Base-by-base conservation (phyloP, 208 protist genomes). In the Leishmania tropica region DNA sequence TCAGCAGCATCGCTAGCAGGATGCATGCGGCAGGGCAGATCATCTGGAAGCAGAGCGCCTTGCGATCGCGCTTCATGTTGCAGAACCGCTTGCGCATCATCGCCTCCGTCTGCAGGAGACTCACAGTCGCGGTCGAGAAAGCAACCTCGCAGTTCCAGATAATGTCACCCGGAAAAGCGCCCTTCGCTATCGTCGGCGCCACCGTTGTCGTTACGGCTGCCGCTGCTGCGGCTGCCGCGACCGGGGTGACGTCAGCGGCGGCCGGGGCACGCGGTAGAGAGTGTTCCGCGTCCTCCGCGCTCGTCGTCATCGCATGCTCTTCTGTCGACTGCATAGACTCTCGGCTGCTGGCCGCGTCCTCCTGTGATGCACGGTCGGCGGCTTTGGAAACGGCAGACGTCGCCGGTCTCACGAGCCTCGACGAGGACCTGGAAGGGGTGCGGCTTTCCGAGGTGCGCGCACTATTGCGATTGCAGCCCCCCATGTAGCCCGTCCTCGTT, bases 1-100 rank as follows among this genome's bases (percentile, higher is more conserved):
- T 67, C 65, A 96, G 78, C 73, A 93, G 71, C 85, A 95, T 80
- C 40, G 92, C 88, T 28, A 95, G 53, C 48, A 94, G 80, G n/a
- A 95, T 67, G 56, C 87, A 90, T 21, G 87, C 47, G 62, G 91
- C 87, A 11, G 93, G 93, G 40, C 81, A 89, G 64, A 91, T 48
- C 54, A 95, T 72, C 70, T 95, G 91, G 75, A 94, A 91, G 45
- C 81, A 85, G 74, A 90, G 79, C 83, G 86, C 86, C 48, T 83
- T 72, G n/a, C 83, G 85, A 78, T 96, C 93, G 1, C 93, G 87
- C 19, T 83, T 73, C 19, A 88, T 24, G 83, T 83, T 88, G 47
- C 83, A 81, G 15, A 94, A 79, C 40, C 93, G 88, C 76, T 94
- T 93, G 15, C 40, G 31, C 65, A 93, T 35, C 84, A 93, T 58